phyloP scores from a whole-genome alignment of 441 rosid species.

The Euphorbia celastroides region DNA sequence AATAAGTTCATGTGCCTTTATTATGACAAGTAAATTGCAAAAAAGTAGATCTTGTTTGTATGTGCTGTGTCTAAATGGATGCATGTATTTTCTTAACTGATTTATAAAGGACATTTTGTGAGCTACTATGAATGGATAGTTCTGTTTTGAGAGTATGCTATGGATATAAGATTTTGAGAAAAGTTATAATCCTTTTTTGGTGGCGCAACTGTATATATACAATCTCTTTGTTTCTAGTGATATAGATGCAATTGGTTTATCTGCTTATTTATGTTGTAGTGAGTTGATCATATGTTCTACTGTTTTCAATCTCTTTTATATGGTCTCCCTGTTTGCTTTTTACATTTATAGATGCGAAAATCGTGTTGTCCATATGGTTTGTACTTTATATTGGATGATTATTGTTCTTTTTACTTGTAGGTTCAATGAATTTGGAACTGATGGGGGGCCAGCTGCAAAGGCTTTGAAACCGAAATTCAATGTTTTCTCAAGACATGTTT shows the following conservation, averaged over 20 bases:
- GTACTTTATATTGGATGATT: background rate
- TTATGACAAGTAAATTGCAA: no score
- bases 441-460: conserved; percentile 64
- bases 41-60: background rate
- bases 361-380: background rate
- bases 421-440: conserved; percentile 55
- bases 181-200: no score
- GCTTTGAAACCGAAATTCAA: conserved; percentile 41
- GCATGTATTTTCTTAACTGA: background rate
- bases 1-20: no score
- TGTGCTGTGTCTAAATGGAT: background rate
- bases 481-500: conserved; percentile 42
- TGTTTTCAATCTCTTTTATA: background rate
- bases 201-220: no score
- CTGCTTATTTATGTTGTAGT: background rate
- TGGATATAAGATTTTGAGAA: background rate
- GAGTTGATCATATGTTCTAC: background rate
- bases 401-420: conserved; percentile 22
- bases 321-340: background rate
- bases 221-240: no score
- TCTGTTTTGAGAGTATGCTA: background rate
- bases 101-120: background rate
- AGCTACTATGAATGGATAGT: background rate
- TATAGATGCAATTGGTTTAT: no score
- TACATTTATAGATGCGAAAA: background rate